Conservation (phyloP, 2,329 filamentous ascomycete genomes). For the Aspergillus awamori region DNA sequence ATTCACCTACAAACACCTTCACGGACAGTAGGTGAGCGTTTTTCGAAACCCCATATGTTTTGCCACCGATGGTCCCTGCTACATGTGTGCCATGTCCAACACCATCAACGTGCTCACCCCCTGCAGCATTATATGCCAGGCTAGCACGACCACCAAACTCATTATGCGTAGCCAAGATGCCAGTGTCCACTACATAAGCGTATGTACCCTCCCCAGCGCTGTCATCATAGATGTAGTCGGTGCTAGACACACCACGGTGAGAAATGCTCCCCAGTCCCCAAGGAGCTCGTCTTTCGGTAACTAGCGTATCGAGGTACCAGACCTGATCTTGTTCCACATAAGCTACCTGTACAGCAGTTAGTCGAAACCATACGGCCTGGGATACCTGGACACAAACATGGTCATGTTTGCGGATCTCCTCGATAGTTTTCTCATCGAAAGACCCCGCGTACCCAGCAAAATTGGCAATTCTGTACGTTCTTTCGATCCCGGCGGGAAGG, state of each 20-base stretch:
- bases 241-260: slow-evolving; percentile 25
- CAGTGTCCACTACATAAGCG: slow-evolving; percentile 45
- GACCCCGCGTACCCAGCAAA: slow-evolving; percentile 49
- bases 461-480: slow-evolving; percentile 46
- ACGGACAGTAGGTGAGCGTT: slow-evolving; percentile 48
- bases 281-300: slow-evolving; percentile 30
- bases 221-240: slow-evolving; percentile 40
- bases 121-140: slow-evolving; percentile 38
- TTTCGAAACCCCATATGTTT: slow-evolving; percentile 43
- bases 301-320: slow-evolving; percentile 24
- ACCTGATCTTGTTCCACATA: slow-evolving; percentile 31
- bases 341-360: slow-evolving; percentile 26
- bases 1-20: slow-evolving; percentile 51
- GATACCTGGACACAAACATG: slow-evolving; percentile 32
- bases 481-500: slow-evolving; percentile 40
- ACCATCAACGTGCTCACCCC: slow-evolving; percentile 27
- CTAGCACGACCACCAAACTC: slow-evolving; percentile 43
- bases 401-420: slow-evolving; percentile 41
- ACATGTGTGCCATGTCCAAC: slow-evolving; percentile 46
- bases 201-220: slow-evolving; percentile 40
- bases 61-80: slow-evolving; percentile 41
- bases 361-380: neutral
- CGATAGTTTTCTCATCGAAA: slow-evolving; percentile 49
- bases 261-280: slow-evolving; percentile 44
- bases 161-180: slow-evolving; percentile 37